Evolutionary conservation across 2,329 filamentous ascomycete species (phyloP).

Genomic region (Colletotrichum shisoi): DNA sequence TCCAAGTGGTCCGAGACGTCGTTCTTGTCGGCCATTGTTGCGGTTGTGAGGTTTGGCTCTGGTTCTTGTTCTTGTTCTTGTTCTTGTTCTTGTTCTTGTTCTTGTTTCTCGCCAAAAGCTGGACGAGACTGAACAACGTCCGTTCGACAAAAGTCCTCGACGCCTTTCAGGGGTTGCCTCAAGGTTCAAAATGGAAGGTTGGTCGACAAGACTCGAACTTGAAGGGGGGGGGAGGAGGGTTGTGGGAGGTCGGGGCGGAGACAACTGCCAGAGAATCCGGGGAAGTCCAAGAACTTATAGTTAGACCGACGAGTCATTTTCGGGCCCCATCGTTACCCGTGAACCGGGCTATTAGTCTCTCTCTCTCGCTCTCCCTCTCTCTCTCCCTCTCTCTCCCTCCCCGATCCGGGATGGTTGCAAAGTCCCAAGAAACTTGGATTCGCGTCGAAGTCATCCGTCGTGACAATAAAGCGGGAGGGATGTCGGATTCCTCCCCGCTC

Average conservation of each 20-base stretch:
- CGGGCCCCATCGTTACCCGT: neutral
- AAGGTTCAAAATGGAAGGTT: neutral
- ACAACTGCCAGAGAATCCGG: slow-evolving; percentile 12
- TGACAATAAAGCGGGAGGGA: neutral
- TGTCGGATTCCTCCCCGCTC: too few species aligned
- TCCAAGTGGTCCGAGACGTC: slow-evolving; percentile 38
- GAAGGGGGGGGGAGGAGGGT: too few species aligned
- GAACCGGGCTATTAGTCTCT: neutral
- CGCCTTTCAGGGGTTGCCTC: neutral
- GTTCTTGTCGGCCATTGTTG: slow-evolving; percentile 29
- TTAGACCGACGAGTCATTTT: neutral
- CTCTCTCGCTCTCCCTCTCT: neutral
- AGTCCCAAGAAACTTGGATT: neutral
- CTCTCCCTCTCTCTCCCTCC: neutral
- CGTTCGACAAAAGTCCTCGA: neutral
- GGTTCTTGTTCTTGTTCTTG: too few species aligned
- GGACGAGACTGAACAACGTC: too few species aligned
- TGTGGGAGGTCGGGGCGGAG: neutral
- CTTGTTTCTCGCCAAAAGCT: too few species aligned
- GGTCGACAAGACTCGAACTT: too few species aligned
- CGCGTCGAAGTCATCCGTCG: slow-evolving; percentile 13
- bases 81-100: too few species aligned
- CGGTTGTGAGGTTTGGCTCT: too few species aligned
- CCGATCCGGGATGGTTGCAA: slow-evolving; percentile 10
- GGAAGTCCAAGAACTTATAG: slow-evolving; percentile 29